phyloP scores from a whole-genome alignment of 768 basidiomycete genomes.

The Termitomyces sp. region DNA sequence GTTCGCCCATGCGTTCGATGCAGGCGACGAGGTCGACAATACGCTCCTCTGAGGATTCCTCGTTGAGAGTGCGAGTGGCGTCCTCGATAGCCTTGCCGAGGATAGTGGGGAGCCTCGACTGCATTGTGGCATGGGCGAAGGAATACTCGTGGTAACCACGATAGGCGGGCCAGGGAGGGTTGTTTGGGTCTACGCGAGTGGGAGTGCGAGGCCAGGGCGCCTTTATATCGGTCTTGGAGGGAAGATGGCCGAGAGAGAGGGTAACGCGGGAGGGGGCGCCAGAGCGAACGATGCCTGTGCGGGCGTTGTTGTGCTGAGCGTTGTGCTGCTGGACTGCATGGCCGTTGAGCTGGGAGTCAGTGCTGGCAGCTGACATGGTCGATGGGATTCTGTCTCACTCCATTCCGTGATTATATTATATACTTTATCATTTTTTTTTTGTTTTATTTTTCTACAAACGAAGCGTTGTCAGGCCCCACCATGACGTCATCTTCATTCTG shows the following conservation, averaged over 20 bases:
- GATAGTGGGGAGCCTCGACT: constrained; percentile 91
- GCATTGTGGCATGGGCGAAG: constrained; percentile 92
- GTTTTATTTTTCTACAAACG: neutral
- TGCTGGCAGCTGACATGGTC: constrained; percentile 8
- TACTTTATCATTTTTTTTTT: neutral
- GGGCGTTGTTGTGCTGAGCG: no score
- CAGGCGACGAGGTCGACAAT: constrained; percentile 81
- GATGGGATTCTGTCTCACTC: constrained; percentile 2
- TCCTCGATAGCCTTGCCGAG: constrained; percentile 95
- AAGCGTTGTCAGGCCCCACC: neutral
- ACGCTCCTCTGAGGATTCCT: constrained; percentile 74
- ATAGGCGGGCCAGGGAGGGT: constrained; percentile 79
- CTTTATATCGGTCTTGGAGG: constrained; percentile 66
- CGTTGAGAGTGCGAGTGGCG: constrained; percentile 81
- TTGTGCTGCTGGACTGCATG: no score
- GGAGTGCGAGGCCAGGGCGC: constrained; percentile 72
- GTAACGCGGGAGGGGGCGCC: constrained; percentile 55
- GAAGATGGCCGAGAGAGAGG: constrained; percentile 69
- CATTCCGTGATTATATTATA: neutral
- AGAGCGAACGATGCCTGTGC: constrained; percentile 12
- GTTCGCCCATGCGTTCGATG: constrained; percentile 83
- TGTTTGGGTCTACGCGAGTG: constrained; percentile 75
- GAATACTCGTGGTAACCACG: constrained; percentile 80
- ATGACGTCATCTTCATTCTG: constrained; percentile 8
- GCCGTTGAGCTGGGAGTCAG: neutral